phyloP scores from a whole-genome alignment of 2,329 filamentous ascomycete species.

The Cladosporium sp. region DNA sequence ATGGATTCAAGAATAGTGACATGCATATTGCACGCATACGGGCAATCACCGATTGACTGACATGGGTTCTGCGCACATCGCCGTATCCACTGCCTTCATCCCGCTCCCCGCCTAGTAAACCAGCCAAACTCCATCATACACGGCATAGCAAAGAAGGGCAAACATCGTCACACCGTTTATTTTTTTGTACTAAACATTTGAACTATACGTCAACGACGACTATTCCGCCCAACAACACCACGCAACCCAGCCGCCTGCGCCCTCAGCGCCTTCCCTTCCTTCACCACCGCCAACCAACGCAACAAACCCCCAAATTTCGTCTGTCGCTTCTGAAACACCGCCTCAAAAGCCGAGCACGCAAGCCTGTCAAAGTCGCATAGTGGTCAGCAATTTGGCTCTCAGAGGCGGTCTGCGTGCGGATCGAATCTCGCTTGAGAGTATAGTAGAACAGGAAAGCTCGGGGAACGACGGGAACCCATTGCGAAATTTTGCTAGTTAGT shows the following conservation, averaged over 20 bases:
- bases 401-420: neutral
- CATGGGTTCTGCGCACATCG: constrained; percentile 3
- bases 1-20: neutral
- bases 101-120: neutral
- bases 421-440: neutral
- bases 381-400: constrained; percentile 4
- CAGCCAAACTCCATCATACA: neutral
- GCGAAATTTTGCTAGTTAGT: neutral
- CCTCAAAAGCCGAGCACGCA: constrained; percentile 67
- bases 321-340: constrained; percentile 70
- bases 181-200: neutral
- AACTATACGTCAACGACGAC: constrained; percentile 7
- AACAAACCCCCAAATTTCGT: constrained; percentile 66
- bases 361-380: constrained; percentile 50
- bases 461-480: neutral
- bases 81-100: neutral
- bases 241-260: constrained; percentile 37
- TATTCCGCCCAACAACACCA: constrained; percentile 16
- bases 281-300: constrained; percentile 60
- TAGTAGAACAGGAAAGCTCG: neutral
- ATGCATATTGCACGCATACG: neutral
- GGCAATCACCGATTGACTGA: constrained; percentile 10
- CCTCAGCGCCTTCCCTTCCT: constrained; percentile 32
- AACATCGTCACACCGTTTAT: neutral
- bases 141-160: neutral